Base-by-base conservation (phyloP, 805 yeast species). In the Groenewaldozyma salmanticensis region DNA sequence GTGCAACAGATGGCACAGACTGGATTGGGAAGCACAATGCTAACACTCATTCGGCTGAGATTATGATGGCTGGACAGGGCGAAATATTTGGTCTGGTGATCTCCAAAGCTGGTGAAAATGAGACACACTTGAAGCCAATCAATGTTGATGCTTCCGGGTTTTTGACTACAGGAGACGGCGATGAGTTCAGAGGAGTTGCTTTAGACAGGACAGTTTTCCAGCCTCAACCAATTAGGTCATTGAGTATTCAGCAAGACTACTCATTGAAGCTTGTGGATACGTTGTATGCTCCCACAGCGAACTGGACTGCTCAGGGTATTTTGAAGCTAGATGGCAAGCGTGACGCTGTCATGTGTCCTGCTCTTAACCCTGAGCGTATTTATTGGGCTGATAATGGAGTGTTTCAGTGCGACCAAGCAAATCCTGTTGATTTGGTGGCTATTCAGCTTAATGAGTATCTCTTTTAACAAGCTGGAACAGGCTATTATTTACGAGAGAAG, bases 161-260 rank as follows among this genome's bases (percentile, higher is more conserved):
- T 5, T 39, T 55, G 24, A 31, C 37, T 20, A 17, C 34, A 5
- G 29, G 29, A 9, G 29, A 24, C 7, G 54, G 54, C 4, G 45
- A 46, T 3, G 52, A 46, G 35, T 54, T 55, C 40, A 46, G 47
- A 29, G 54, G 51, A 3, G 47, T 53, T 9, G 27, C 45, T 21
- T 35, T 54, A 38, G 44, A 47, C 20, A 57, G 54, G 38, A 42
- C 54, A 4, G 32, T 55, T 15, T 19, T 54, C 21, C 53, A 49
- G 29, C 58, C 58, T 3, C 54, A 52, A 43, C 59, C 59, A 2
- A 40, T 52, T 24, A 41, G 37, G 16, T 44, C 44, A 4, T 42
- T 55, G 21, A 52, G 52, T 38, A 34, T 50, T 15, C 43, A 44
- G 37, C 48, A 44, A 15, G 45, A 52, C 24, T 47, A 46, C 29